Percentiles rank a stretch among this genome's conserved stretches.
Conservation (phyloP, 106 monocot genomes). For the Dioscorea dumetorum region DNA sequence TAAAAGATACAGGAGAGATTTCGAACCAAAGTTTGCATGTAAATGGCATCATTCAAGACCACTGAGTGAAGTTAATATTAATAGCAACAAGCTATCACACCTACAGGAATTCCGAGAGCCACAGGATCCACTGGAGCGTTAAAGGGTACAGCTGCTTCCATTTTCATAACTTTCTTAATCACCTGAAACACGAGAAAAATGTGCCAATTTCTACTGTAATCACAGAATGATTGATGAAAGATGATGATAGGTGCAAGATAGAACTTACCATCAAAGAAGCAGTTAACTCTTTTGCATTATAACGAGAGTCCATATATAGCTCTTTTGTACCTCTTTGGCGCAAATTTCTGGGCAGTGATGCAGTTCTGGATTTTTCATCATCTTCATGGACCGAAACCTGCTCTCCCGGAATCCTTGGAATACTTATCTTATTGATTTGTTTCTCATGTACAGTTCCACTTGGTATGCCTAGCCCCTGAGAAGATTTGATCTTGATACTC, state of each 20-base stretch:
- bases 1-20: too few species aligned
- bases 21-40: too few species aligned
- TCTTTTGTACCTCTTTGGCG: constrained; percentile 16
- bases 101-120: constrained; percentile 91
- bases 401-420: constrained; percentile 10
- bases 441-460: constrained; percentile 18
- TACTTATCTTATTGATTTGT: constrained; percentile 15
- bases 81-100: constrained; percentile 2
- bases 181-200: constrained; percentile 37
- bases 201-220: neutral
- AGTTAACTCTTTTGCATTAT: constrained; percentile 63
- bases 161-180: constrained; percentile 94
- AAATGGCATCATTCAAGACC: too few species aligned
- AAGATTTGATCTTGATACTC: constrained; percentile 84
- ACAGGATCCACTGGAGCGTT: constrained; percentile 88
- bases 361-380: constrained; percentile 24
- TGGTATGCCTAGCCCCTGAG: constrained; percentile 27
- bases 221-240: neutral
- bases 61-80: too few species aligned
- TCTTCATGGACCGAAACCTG: constrained; percentile 12
- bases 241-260: neutral
- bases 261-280: constrained; percentile 50
- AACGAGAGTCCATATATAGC: constrained; percentile 22
- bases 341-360: constrained; percentile 17
- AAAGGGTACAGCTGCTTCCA: constrained; percentile 95